phyloP scores from a whole-genome alignment of 805 yeast genomes.

The Metschnikowia baotianmanensis region DNA sequence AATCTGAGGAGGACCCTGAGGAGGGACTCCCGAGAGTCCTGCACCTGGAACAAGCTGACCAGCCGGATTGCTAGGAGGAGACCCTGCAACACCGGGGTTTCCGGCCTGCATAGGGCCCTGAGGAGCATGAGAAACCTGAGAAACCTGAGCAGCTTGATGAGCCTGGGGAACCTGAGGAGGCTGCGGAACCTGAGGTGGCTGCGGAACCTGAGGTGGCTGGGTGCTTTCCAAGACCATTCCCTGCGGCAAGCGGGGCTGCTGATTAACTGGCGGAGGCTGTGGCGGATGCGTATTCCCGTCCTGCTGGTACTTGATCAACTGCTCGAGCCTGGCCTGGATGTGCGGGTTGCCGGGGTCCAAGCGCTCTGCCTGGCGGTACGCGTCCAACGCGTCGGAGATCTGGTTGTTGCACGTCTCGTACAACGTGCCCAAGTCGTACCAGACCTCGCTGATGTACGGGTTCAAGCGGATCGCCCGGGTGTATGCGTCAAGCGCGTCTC shows the following conservation, averaged over 20 bases:
- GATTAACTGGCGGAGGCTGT: conserved; percentile 64
- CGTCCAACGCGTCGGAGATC: conserved; percentile 91
- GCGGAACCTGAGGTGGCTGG: conserved; percentile 16
- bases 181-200: conserved; percentile 1
- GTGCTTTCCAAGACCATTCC: conserved; percentile 58
- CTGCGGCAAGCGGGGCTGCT: conserved; percentile 61
- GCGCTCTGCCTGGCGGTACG: conserved; percentile 93
- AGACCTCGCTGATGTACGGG: conserved; percentile 94
- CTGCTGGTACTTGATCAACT: conserved; percentile 68
- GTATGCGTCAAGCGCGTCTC: conserved; percentile 97
- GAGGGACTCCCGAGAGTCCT: too few species aligned
- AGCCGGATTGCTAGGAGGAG: too few species aligned
- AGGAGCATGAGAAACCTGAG: too few species aligned
- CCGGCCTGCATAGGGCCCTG: too few species aligned
- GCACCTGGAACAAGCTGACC: too few species aligned
- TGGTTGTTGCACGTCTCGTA: conserved; percentile 98
- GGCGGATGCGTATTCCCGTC: conserved; percentile 64
- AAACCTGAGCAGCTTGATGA: too few species aligned
- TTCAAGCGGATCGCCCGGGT: conserved; percentile 94
- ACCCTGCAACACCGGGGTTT: too few species aligned
- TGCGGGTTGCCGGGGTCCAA: conserved; percentile 93
- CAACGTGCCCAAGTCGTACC: conserved; percentile 97
- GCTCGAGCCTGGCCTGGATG: conserved; percentile 89
- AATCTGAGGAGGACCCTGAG: too few species aligned
- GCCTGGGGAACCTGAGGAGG: conserved; percentile 1